Conservation (phyloP, 179 eudicot species). For the Sideroxylon spinosum region DNA sequence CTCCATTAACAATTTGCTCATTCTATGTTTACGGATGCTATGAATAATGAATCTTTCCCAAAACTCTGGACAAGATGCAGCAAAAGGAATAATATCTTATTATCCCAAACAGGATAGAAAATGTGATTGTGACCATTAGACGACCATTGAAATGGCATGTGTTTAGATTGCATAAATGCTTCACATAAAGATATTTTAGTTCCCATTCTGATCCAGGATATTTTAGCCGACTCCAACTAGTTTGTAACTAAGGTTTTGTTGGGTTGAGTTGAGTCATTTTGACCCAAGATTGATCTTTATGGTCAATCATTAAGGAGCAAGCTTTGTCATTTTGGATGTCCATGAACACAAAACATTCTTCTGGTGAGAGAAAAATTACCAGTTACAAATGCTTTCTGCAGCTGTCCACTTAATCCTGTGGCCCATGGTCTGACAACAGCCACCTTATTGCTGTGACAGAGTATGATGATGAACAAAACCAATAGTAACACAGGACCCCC, state of each 20-base stretch:
- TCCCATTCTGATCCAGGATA: not conserved
- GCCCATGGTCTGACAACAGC: slow-evolving; percentile 78
- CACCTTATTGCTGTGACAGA: slow-evolving; percentile 45
- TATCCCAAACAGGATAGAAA: too few species aligned
- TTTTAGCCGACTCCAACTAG: too few species aligned
- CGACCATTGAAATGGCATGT: not conserved
- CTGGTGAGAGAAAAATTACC: slow-evolving; percentile 37
- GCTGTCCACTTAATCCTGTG: slow-evolving; percentile 93
- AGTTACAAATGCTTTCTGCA: slow-evolving; percentile 85
- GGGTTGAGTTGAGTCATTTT: not conserved
- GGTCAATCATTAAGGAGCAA: not conserved
- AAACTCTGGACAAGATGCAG: not conserved
- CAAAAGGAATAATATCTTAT: too few species aligned
- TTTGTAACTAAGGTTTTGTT: too few species aligned
- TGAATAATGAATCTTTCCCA: not conserved
- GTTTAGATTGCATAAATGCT: not conserved
- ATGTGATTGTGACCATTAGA: not conserved
- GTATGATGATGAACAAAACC: slow-evolving; percentile 27
- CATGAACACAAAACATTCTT: not conserved
- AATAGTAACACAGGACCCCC: slow-evolving; percentile 35
- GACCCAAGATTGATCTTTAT: not conserved
- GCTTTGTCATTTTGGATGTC: not conserved
- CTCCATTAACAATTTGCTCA: not conserved
- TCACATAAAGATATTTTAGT: not conserved
- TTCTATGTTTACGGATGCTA: not conserved